phyloP scores from a whole-genome alignment of 129 eudicot species.

The Centella asiatica region DNA sequence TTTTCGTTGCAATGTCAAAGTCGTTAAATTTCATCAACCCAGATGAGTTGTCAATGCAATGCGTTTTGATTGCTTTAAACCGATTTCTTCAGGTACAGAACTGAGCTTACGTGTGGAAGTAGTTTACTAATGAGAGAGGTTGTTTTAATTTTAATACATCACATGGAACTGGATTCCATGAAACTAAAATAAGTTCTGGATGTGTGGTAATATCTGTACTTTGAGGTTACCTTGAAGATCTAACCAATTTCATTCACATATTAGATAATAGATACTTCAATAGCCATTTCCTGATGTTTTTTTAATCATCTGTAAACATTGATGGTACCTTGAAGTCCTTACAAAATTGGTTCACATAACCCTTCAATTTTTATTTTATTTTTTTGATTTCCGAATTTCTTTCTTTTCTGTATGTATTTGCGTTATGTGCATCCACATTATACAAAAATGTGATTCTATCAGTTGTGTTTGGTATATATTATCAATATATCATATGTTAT shows the following conservation, averaged over 20 bases:
- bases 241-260: background rate
- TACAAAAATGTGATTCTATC: background rate
- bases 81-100: conserved; percentile 81
- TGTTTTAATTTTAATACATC: background rate
- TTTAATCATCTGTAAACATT: background rate
- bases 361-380: too few relatives aligned
- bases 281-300: background rate
- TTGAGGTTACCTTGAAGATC: background rate
- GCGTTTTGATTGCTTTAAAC: conserved; percentile 93
- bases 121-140: background rate
- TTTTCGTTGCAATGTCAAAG: conserved; percentile 99
- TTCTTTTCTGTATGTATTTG: background rate
- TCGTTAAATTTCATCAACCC: conserved; percentile 97
- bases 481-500: too few relatives aligned
- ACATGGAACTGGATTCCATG: background rate
- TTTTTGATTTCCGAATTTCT: background rate
- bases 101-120: background rate
- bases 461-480: too few relatives aligned
- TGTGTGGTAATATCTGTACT: background rate
- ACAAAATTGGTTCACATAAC: background rate
- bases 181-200: background rate
- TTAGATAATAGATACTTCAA: background rate
- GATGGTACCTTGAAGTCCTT: background rate
- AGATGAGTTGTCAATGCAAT: conserved; percentile 98
- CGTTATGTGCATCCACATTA: background rate